Evolutionary conservation across 2,329 filamentous ascomycete species (phyloP), one percentile per base, ranked within the genome.

Genomic region (Aspergillus sp.): DNA sequence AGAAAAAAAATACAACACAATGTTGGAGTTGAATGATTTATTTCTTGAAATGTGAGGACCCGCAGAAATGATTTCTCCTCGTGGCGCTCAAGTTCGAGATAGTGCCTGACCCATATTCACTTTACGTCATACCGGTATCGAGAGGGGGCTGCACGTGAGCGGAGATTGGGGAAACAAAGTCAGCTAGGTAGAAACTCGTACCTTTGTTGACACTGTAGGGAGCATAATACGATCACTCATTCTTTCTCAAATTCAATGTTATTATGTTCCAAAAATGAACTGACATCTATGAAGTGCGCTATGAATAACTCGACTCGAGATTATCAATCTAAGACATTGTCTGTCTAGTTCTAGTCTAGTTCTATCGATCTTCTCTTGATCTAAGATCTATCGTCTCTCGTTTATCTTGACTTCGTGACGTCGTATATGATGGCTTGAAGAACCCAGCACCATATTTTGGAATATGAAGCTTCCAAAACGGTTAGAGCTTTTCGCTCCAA

Each of bases 401-500:
- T 54, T 45, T 54, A 47, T 50, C 51, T 73, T 56, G 66, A 67
- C 61, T 63, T 73, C 71, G 64, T 74, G 64, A 68, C 63, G 44
- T 70, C 68, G 61, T 72, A 24, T 37, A 55, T 48, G 56, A 44
- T 48, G 50, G 48, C 20, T 40, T 17, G 33, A 44, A 24, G 13
- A 39, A 33, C 41, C 13, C 44, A n/a, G 2, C 44, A 46, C 24
- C 22, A 37, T 20, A 22, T 46, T n/a, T 24, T 11, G 24, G 33
- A 20, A 48, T 17, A 15, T 30, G 37, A 40, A 37, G 11, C 12
- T 19, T 6, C 12, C 13, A 20, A 40, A 46, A 30, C 27, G 49
- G 24, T 57, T 64, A 74, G 58, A 73, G 57, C 60, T 67, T 71
- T 65, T 75, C 71, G 52, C 69, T 73, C 75, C 75, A 77, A 34